phyloP scores from a whole-genome alignment of 2,329 filamentous ascomycete species.

The Grosmannia clavigera region DNA sequence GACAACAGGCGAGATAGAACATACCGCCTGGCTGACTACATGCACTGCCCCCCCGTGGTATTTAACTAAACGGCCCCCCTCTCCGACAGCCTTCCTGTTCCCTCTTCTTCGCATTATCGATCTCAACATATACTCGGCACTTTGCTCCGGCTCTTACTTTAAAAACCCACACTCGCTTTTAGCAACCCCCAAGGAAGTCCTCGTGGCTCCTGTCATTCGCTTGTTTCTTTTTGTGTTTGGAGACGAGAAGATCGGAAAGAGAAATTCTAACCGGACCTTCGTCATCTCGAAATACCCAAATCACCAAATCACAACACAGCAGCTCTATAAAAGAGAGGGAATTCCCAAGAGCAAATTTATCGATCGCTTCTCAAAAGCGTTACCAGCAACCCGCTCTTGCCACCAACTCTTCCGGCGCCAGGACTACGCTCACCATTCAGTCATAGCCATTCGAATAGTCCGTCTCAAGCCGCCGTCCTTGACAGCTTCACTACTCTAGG shows the following conservation, averaged over 20 bases:
- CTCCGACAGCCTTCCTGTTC: constrained; percentile 2
- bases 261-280: neutral
- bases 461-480: too few relatives aligned
- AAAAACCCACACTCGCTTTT: constrained; percentile 37
- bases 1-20: neutral
- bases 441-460: too few relatives aligned
- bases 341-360: neutral
- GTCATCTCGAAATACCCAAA: neutral
- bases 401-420: too few relatives aligned
- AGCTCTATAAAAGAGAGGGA: neutral
- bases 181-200: constrained; percentile 47
- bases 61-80: constrained; percentile 1
- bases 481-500: too few relatives aligned
- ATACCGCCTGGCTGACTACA: neutral
- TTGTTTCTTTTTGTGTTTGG: constrained; percentile 38
- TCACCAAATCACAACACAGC: neutral
- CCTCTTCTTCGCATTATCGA: constrained; percentile 9
- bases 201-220: constrained; percentile 67
- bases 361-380: neutral
- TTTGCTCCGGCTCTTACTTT: constrained; percentile 24
- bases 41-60: neutral
- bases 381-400: too few relatives aligned
- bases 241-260: constrained; percentile 6
- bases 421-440: too few relatives aligned
- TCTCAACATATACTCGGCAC: constrained; percentile 16